These are phyloP conservation scores for Phaeomoniella chlamydospora DNA, from an alignment of 2,329 filamentous ascomycete species.

Conservation along the genomic window DNA sequence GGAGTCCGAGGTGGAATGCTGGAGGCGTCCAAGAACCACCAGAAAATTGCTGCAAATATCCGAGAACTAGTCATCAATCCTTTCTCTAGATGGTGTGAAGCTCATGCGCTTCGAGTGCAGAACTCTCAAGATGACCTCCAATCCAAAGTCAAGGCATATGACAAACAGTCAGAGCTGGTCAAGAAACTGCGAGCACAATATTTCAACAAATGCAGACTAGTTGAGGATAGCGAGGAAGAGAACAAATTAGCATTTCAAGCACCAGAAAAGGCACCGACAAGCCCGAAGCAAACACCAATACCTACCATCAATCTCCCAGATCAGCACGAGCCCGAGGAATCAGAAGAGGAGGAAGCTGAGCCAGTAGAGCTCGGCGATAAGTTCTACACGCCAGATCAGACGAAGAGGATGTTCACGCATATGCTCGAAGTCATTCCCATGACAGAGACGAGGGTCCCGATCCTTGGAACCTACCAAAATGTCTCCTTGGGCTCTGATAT, in stretches of 20 bases:
- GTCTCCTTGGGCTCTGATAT: constrained; percentile 85
- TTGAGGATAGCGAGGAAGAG: constrained; percentile 95
- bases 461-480: constrained; percentile 88
- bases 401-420: constrained; percentile 79
- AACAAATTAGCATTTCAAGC: constrained; percentile 96
- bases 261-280: constrained; percentile 45
- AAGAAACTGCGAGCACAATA: constrained; percentile 92
- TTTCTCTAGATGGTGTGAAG: constrained; percentile 91
- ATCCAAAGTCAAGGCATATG: constrained; percentile 76
- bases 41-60: constrained; percentile 92
- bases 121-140: constrained; percentile 93
- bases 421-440: constrained; percentile 79
- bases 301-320: constrained; percentile 75
- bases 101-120: constrained; percentile 80
- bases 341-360: constrained; percentile 60
- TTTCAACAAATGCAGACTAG: constrained; percentile 95
- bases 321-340: constrained; percentile 51
- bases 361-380: constrained; percentile 83
- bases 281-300: constrained; percentile 40
- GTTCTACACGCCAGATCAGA: constrained; percentile 66
- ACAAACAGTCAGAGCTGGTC: constrained; percentile 77
- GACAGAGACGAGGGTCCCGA: constrained; percentile 86
- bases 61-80: constrained; percentile 89
- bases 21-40: constrained; percentile 76
- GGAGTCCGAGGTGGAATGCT: constrained; percentile 87